These are phyloP conservation scores for Nakazawaea ishiwadae DNA, from an alignment of 805 yeast species.

Conservation along the genomic window DNA sequence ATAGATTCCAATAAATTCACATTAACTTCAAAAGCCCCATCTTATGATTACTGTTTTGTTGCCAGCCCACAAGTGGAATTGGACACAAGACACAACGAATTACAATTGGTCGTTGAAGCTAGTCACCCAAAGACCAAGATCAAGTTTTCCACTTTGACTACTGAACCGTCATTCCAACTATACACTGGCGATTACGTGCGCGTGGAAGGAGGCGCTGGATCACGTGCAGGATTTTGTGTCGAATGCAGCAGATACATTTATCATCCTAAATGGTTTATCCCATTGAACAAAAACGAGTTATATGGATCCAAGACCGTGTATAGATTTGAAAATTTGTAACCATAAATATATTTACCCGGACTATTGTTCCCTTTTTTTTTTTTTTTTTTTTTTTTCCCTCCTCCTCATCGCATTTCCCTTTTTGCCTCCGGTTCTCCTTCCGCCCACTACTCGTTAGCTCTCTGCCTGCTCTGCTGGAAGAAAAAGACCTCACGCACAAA, in stretches of 20 bases:
- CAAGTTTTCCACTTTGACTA: constrained; percentile 40
- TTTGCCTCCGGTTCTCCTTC: neutral
- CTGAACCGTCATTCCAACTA: constrained; percentile 65
- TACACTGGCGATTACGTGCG: constrained; percentile 55
- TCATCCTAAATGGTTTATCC: constrained; percentile 48
- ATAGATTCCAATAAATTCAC: constrained; percentile 17
- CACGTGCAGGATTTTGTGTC: constrained; percentile 51
- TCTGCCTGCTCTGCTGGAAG: no score
- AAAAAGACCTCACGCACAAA: neutral
- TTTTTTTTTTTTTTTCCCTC: neutral
- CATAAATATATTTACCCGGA: neutral
- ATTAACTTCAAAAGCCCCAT: constrained; percentile 23
- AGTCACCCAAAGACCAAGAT: constrained; percentile 38
- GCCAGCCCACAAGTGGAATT: constrained; percentile 27
- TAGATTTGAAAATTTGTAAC: constrained; percentile 11
- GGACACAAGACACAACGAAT: constrained; percentile 41
- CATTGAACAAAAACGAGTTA: constrained; percentile 39
- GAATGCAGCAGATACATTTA: constrained; percentile 59
- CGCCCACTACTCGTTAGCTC: neutral
- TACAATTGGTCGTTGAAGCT: constrained; percentile 37
- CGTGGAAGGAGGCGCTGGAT: constrained; percentile 28
- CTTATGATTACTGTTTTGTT: constrained; percentile 47
- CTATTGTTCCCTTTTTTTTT: neutral
- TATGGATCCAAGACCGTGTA: constrained; percentile 47
- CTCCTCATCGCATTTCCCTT: neutral